Base-by-base conservation (phyloP, 2,329 filamentous ascomycete genomes). In the Colletotrichum sp. region DNA sequence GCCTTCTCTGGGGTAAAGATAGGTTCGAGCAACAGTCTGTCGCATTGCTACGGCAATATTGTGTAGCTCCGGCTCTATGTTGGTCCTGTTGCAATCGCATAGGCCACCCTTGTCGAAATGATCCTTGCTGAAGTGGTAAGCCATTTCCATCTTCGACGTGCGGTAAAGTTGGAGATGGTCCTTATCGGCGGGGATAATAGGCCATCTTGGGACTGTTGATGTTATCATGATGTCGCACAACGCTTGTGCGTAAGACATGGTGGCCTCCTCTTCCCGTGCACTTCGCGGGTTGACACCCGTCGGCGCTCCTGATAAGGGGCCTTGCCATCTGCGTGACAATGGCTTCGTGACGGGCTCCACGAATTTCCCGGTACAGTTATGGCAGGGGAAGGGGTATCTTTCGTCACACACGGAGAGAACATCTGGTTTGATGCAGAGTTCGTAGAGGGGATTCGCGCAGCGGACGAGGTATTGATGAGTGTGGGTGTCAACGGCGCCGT, bases 381-480 rank as follows among this genome's bases (percentile, higher is more conserved):
- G 70, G 7, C 76, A 77, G 18, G 70, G 30, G 1, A 27, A 25
- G 9, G 61, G n/a, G 39, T 73, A 77, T 5, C 13, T 16, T 15
- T 70, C 64, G 6, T 13, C 30, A 22, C 52, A 8, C 9, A 15
- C 5, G 48, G 18, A 8, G 3, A 77, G 69, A 7, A 70, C 74
- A 8, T 27, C 43, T 8, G 22, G 13, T 6, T 16, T 22, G 60
- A 76, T 56, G 30, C 76, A 77, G 6, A 48, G 34, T 27, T 27
- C 28, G n/a, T 76, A 75, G 30, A 34, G 34, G 13, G 73, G 73
- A 52, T 70, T 77, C 22, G 76, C 74, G 61, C 76, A 77, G 27
- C 74, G 69, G 13, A 66, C 22, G 22, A 77, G 30, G 30, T 74
- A 74, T 13, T 52, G 48, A 16, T 60, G 60, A 22, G 43, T n/a